A percentile compares a stretch with the other conserved stretches of the same genome.
Evolutionary conservation across 2,329 filamentous ascomycete genomes (phyloP).

Genomic region (Zelopaecilomyces penicillatus): DNA sequence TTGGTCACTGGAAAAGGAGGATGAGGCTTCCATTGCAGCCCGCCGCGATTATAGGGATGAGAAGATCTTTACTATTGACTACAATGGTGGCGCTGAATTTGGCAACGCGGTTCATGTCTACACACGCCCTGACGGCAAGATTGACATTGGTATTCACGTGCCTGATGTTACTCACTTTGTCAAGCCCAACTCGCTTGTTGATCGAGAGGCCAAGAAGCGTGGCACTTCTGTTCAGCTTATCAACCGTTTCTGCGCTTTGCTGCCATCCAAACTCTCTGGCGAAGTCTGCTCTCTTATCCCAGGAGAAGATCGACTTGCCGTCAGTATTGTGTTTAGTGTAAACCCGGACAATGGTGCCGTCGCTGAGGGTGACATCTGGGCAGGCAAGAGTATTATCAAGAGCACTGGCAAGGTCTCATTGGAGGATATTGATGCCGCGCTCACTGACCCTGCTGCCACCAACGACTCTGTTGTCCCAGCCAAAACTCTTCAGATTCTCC

Average conservation of each 20-base stretch:
- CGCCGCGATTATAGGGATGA: slow-evolving; percentile 88
- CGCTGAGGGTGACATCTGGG: slow-evolving; percentile 81
- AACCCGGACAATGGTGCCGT: slow-evolving; percentile 71
- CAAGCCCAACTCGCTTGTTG: slow-evolving; percentile 89
- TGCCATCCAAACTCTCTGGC: slow-evolving; percentile 75
- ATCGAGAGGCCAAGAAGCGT: slow-evolving; percentile 95
- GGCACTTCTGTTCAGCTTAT: slow-evolving; percentile 92
- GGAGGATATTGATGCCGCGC: slow-evolving; percentile 74
- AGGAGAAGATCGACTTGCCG: slow-evolving; percentile 79
- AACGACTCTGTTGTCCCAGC: slow-evolving; percentile 57
- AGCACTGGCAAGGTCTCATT: slow-evolving; percentile 80
- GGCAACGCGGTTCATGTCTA: slow-evolving; percentile 93
- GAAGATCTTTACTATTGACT: slow-evolving; percentile 84
- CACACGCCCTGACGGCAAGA: slow-evolving; percentile 69
- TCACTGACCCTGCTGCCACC: slow-evolving; percentile 55
- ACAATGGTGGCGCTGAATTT: slow-evolving; percentile 78
- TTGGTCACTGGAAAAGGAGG: slow-evolving; percentile 80
- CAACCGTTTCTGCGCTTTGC: slow-evolving; percentile 78
- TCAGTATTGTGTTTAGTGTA: slow-evolving; percentile 89
- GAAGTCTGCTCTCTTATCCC: slow-evolving; percentile 84
- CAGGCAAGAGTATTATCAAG: slow-evolving; percentile 89
- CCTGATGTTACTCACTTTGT: slow-evolving; percentile 95
- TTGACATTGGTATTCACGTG: slow-evolving; percentile 93
- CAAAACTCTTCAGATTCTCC: slow-evolving; percentile 73
- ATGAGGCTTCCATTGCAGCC: slow-evolving; percentile 60